phyloP scores from a whole-genome alignment of 495 filamentous ascomycete genomes.

The Physcia stellaris region DNA sequence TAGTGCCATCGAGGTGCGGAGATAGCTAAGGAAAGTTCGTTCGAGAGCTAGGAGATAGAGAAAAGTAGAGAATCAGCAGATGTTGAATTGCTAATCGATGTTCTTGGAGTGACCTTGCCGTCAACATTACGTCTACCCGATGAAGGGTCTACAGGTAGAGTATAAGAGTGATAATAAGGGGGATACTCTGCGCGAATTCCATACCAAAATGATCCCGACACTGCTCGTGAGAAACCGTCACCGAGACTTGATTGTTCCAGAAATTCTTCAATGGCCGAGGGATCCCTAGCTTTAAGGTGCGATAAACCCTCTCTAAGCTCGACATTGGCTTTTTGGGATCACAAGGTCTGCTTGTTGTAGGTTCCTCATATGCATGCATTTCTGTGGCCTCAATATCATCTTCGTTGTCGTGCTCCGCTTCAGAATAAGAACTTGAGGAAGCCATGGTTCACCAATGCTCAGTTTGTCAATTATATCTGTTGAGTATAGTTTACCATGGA shows the following conservation, averaged over 20 bases:
- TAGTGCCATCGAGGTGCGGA: slow-evolving; percentile 56
- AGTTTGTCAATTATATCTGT: too few species aligned
- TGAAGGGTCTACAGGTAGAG: neutral
- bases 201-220: slow-evolving; percentile 18
- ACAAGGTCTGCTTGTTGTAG: too few species aligned
- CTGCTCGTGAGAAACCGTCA: slow-evolving; percentile 9
- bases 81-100: neutral
- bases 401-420: too few species aligned
- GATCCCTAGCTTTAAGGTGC: too few species aligned
- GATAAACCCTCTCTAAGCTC: too few species aligned
- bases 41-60: slow-evolving; percentile 48
- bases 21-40: slow-evolving; percentile 65
- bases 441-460: too few species aligned
- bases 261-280: slow-evolving; percentile 5
- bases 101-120: slow-evolving; percentile 2
- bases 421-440: too few species aligned
- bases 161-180: neutral
- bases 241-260: slow-evolving; percentile 13
- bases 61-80: slow-evolving; percentile 2
- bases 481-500: too few species aligned
- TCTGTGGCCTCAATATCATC: too few species aligned
- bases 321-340: too few species aligned
- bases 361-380: too few species aligned
- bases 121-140: neutral
- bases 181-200: neutral